Evolutionary conservation across 371 early-diverging fungal species (phyloP).

Genomic region (Haplosporangium sp.): DNA sequence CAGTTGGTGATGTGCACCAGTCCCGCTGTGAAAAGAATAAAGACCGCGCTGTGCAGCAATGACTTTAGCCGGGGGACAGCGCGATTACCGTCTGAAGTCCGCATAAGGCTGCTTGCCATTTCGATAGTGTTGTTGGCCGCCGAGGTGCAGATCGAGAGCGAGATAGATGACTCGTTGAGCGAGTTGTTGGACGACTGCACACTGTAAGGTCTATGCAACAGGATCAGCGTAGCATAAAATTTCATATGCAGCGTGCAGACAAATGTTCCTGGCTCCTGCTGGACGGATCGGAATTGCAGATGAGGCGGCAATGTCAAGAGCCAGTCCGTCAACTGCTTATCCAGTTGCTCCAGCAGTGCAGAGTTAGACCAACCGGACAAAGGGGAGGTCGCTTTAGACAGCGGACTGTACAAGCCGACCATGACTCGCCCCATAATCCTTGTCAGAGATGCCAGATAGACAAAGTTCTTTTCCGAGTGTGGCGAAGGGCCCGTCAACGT

Average conservation of each 20-base stretch:
- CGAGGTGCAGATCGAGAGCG: constrained; percentile 64
- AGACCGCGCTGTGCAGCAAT: constrained; percentile 61
- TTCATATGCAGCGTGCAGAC: constrained; percentile 60
- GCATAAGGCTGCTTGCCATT: constrained; percentile 57
- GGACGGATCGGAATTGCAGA: constrained; percentile 31
- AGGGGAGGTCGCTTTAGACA: constrained; percentile 13
- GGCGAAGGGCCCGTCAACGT: constrained; percentile 19
- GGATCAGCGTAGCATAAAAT: constrained; percentile 61
- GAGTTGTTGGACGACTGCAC: constrained; percentile 15
- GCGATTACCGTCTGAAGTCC: constrained; percentile 59
- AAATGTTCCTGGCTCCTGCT: constrained; percentile 36
- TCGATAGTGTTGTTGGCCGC: constrained; percentile 64
- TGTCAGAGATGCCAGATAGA: constrained; percentile 24
- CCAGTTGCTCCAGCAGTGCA: constrained; percentile 28
- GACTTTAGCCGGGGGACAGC: constrained; percentile 58
- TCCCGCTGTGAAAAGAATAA: constrained; percentile 30
- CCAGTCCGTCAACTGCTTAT: constrained; percentile 35
- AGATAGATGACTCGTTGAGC: constrained; percentile 21
- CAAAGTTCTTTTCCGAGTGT: constrained; percentile 36
- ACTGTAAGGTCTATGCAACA: constrained; percentile 69
- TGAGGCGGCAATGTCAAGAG: constrained; percentile 35
- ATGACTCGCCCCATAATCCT: constrained; percentile 37
- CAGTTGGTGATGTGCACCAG: constrained; percentile 41
- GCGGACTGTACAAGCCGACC: constrained; percentile 31
- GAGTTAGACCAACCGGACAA: constrained; percentile 16